These are phyloP conservation scores for Nigrograna mackinnonii DNA, from an alignment of 2,329 filamentous ascomycete genomes.

Conservation along the genomic window DNA sequence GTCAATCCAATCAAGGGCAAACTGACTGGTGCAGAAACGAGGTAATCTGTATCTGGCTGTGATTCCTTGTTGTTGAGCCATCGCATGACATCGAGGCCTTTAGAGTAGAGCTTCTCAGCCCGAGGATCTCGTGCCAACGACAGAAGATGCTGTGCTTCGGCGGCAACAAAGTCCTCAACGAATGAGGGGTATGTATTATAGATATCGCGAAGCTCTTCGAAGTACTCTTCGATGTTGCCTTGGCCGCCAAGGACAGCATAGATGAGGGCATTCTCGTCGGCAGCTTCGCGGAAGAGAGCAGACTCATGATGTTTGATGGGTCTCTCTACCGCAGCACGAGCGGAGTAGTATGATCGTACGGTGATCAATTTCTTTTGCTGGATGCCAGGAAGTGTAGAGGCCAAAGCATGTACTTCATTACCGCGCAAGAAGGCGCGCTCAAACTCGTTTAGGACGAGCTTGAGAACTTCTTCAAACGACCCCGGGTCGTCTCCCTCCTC, in stretches of 20 bases:
- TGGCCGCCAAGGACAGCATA: constrained; percentile 97
- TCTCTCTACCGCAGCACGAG: constrained; percentile 80
- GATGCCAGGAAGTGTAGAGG: constrained; percentile 84
- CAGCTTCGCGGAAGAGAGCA: constrained; percentile 84
- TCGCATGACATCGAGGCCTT: constrained; percentile 91
- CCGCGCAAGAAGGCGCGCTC: constrained; percentile 92
- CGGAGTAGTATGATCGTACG: constrained; percentile 88
- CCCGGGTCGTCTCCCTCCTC: constrained; percentile 92
- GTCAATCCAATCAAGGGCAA: constrained; percentile 95
- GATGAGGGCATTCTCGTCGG: constrained; percentile 79
- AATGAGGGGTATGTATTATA: constrained; percentile 91
- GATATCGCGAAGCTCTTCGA: constrained; percentile 92
- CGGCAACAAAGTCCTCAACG: constrained; percentile 79
- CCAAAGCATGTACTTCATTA: constrained; percentile 94
- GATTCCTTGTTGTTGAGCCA: constrained; percentile 90
- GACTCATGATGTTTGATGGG: constrained; percentile 92
- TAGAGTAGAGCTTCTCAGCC: constrained; percentile 93
- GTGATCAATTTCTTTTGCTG: constrained; percentile 89
- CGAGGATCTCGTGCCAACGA: constrained; percentile 79
- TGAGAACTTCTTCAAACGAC: constrained; percentile 89
- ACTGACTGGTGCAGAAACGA: constrained; percentile 62
- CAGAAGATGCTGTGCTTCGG: constrained; percentile 85
- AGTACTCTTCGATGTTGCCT: constrained; percentile 99
- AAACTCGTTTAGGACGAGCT: constrained; percentile 92
- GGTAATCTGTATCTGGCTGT: constrained; percentile 89